Evolutionary conservation across 306 rosid species (phyloP).

Genomic region (Glycine soja): DNA sequence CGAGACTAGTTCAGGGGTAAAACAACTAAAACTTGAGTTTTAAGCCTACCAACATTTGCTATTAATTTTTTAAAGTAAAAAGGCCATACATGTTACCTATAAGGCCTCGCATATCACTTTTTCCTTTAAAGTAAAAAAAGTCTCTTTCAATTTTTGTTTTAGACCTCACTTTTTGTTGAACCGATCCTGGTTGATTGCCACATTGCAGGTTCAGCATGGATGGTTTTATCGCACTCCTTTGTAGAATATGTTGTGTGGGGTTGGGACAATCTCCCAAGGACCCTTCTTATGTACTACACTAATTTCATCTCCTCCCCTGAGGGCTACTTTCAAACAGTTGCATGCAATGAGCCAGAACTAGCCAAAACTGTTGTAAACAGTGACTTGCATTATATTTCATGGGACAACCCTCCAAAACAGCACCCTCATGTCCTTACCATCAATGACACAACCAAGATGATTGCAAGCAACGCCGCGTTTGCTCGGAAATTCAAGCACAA

Average conservation of each 20-base stretch:
- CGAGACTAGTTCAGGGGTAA: too few species aligned
- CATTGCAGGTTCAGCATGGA: conserved; percentile 88
- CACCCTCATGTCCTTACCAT: conserved; percentile 77
- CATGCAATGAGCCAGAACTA: conserved; percentile 75
- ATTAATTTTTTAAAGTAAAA: too few species aligned
- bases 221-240: conserved; percentile 70
- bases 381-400: conserved; percentile 83
- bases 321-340: conserved; percentile 87
- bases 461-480: conserved; percentile 70
- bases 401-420: conserved; percentile 85
- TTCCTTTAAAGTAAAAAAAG: too few species aligned
- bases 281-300: conserved; percentile 85
- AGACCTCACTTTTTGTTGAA: too few species aligned
- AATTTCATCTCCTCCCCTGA: conserved; percentile 90
- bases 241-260: conserved; percentile 86
- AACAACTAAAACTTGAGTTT: too few species aligned
- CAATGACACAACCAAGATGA: conserved; percentile 69
- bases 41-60: too few species aligned
- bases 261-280: conserved; percentile 91
- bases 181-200: too few species aligned
- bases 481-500: conserved; percentile 71
- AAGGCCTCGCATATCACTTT: too few species aligned
- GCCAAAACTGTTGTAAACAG: conserved; percentile 73
- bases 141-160: too few species aligned
- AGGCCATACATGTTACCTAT: too few species aligned